Base-by-base conservation (phyloP, 352 stramenopile species). In the Plasmopara viticola region DNA sequence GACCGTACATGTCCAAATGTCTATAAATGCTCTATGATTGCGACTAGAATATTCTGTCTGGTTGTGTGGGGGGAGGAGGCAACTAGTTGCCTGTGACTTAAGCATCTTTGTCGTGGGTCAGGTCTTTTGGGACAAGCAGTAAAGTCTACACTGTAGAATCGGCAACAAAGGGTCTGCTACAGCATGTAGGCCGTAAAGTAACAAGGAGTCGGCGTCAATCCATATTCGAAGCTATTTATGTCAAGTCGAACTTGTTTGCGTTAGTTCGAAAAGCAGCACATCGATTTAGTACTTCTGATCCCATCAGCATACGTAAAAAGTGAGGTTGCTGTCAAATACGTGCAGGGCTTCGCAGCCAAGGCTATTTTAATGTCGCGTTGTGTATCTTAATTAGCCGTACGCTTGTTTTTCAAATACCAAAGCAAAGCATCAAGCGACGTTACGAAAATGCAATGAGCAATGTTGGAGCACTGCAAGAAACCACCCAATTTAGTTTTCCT, bases 1-100 rank as follows among this genome's bases (percentile, higher is more conserved):
- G 96, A 40, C 88, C 92, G 8, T 98, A 98, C 76, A 98, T 98
- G 95, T 95, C 79, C 61, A 98, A 98, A 66, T 83, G 78, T 77
- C 72, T 86, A 67, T 86, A 53, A 80, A 53, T 48, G 38, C 34
- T 35, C 28, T 42, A 33, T 47, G 20, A 15, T 44, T 38, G 33
- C 9, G 33, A 38, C 3, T 3, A 25, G 20, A 25, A 25, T 25
- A 25, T 25, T 3, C 20, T 35, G 31, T 35, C 31, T 35, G 31
- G 20, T 25, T 25, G 1, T 25, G 7, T 35, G 10, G 31, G 10
- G 2, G 31, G 5, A 8, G 6, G 31, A 35, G 31, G 10, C 31
- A 35, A 35, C 7, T 35, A 35, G 6, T 8, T 5, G 31, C 31
- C 31, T 35, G 4, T 6, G 10, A 2, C 10, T 35, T 35, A 12